Conservation (phyloP, 768 basidiomycete genomes). For the Tricholoma sp. region DNA sequence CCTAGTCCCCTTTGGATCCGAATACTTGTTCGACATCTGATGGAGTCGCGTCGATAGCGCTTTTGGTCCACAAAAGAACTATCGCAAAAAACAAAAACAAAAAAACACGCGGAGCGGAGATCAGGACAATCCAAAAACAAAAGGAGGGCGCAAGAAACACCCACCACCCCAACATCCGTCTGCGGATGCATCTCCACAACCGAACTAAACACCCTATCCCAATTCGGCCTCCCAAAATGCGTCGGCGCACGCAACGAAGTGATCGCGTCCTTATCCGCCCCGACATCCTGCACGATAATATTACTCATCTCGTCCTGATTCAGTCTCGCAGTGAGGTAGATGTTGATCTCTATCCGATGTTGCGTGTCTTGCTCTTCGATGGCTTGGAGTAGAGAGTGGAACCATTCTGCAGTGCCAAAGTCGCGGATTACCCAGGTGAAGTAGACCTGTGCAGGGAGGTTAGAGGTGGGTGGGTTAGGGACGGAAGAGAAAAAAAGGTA, state of each 20-base stretch:
- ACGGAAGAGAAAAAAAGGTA: too few species aligned
- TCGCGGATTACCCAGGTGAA: constrained; percentile 96
- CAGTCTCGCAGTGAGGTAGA: constrained; percentile 87
- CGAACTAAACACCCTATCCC: constrained; percentile 68
- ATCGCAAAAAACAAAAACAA: neutral
- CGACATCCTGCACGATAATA: constrained; percentile 90
- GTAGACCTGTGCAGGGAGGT: too few species aligned
- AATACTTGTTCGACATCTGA: constrained; percentile 80
- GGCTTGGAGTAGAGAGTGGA: constrained; percentile 88
- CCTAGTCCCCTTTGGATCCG: constrained; percentile 65
- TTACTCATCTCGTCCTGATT: constrained; percentile 93
- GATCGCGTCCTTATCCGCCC: constrained; percentile 88
- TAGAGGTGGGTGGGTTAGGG: too few species aligned
- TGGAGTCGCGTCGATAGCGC: constrained; percentile 69
- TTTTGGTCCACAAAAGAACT: constrained; percentile 87
- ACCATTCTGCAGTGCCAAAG: constrained; percentile 87
- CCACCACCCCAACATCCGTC: constrained; percentile 84
- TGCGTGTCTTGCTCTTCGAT: constrained; percentile 89
- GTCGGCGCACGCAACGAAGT: constrained; percentile 87
- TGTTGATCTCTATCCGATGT: constrained; percentile 88
- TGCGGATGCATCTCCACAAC: constrained; percentile 80
- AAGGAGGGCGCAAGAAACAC: too few species aligned
- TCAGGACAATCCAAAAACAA: too few species aligned
- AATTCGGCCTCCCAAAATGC: constrained; percentile 88
- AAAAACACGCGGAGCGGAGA: too few species aligned